Conservation (phyloP, 2,329 filamentous ascomycete genomes). For the Xylaria sp. region DNA sequence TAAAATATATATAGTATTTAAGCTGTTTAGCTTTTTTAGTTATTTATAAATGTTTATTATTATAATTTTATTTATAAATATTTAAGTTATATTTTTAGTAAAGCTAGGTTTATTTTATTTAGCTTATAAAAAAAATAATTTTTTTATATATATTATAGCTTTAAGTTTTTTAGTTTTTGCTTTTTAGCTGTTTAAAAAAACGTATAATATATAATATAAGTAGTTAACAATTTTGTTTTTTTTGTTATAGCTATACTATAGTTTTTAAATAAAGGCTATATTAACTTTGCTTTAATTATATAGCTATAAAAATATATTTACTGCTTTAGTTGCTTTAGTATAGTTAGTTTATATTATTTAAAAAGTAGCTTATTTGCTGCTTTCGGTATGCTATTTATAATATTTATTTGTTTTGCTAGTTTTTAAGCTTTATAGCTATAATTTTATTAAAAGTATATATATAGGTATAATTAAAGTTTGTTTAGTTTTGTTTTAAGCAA, state of each 20-base stretch:
- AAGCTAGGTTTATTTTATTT: neutral
- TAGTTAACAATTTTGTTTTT: neutral
- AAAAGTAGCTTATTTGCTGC: neutral
- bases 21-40: neutral
- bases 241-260: neutral
- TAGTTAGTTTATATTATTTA: neutral
- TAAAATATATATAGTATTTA: neutral
- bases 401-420: too few species aligned
- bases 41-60: neutral
- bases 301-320: too few species aligned
- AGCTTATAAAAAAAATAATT: neutral
- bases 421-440: neutral
- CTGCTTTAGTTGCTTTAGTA: neutral
- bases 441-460: neutral
- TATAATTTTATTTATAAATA: neutral
- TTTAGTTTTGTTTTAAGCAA: neutral
- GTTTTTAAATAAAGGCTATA: neutral
- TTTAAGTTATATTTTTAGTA: too few species aligned
- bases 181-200: neutral
- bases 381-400: too few species aligned
- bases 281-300: neutral
- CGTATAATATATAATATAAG: neutral
- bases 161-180: neutral
- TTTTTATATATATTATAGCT: neutral
- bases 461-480: neutral